Conservation (phyloP, 2,329 filamentous ascomycete species). For the Paracamarosporium sp. region DNA sequence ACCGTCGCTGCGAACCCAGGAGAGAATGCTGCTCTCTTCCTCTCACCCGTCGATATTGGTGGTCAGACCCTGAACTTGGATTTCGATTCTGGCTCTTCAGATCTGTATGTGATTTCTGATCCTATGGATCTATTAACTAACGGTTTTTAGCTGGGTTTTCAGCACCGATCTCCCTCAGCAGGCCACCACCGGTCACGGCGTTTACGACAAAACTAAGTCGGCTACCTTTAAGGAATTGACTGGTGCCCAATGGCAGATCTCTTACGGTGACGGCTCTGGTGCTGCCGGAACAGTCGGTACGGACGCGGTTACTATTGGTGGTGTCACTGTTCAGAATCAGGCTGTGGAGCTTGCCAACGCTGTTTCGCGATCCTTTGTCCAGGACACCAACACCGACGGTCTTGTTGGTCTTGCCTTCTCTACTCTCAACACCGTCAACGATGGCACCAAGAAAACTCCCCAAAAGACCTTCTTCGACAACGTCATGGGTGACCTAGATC, state of each 20-base stretch:
- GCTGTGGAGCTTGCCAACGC: constrained; percentile 70
- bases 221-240: constrained; percentile 56
- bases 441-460: constrained; percentile 61
- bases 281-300: constrained; percentile 70
- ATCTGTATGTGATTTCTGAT: constrained; percentile 59
- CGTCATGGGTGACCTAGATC: constrained; percentile 63
- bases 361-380: constrained; percentile 65
- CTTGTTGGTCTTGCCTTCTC: constrained; percentile 73
- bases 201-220: constrained; percentile 62
- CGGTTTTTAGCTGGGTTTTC: constrained; percentile 68
- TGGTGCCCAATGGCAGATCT: constrained; percentile 66
- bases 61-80: constrained; percentile 72
- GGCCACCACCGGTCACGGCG: constrained; percentile 58
- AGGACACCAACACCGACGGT: constrained; percentile 69
- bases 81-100: constrained; percentile 78
- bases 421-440: constrained; percentile 63
- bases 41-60: constrained; percentile 73
- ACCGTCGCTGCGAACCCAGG: constrained; percentile 70
- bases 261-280: constrained; percentile 72
- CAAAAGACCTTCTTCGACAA: constrained; percentile 81
- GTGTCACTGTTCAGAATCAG: constrained; percentile 66
- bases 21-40: constrained; percentile 71
- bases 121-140: constrained; percentile 18
- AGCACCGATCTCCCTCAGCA: constrained; percentile 62
- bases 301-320: constrained; percentile 73